Percentiles rank a stretch among this genome's conserved stretches.
These are phyloP conservation scores for Solanum sejunctum DNA, from an alignment of 257 asterid species.

Conservation along the genomic window DNA sequence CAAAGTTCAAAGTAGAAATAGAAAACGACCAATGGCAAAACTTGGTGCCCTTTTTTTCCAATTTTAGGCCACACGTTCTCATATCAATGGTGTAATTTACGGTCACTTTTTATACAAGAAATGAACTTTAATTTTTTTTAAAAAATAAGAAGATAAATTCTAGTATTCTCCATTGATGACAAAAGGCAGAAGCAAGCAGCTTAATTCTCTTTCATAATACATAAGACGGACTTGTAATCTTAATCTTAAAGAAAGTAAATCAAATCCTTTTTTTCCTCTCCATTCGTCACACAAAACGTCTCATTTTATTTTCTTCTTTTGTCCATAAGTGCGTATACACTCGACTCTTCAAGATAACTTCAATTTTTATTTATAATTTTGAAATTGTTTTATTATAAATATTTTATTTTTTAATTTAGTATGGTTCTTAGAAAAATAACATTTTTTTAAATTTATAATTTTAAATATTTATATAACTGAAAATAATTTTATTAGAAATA, in stretches of 20 bases:
- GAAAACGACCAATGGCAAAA: background rate
- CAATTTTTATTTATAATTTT: too few relatives aligned
- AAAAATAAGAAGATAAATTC: background rate
- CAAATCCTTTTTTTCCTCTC: background rate
- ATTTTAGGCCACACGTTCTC: background rate
- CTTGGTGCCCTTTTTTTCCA: background rate
- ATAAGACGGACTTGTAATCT: background rate
- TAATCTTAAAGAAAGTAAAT: background rate
- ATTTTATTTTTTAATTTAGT: too few relatives aligned
- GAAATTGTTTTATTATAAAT: too few relatives aligned
- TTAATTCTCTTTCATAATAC: background rate
- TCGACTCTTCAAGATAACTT: too few relatives aligned
- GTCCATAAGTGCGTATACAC: too few relatives aligned
- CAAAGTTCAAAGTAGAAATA: background rate
- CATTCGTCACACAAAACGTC: too few relatives aligned
- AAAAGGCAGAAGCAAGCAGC: background rate
- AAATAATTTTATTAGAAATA: too few relatives aligned
- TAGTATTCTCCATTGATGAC: background rate
- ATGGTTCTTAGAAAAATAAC: rapidly evolving
- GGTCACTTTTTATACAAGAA: background rate
- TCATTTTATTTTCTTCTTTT: too few relatives aligned
- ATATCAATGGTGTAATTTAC: background rate
- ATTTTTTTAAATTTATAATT: too few relatives aligned
- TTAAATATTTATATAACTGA: too few relatives aligned
- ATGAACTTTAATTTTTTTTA: background rate